These are phyloP conservation scores for Debaryomycetaceae sp. DNA, from an alignment of 1,139 yeast species.

Conservation along the genomic window DNA sequence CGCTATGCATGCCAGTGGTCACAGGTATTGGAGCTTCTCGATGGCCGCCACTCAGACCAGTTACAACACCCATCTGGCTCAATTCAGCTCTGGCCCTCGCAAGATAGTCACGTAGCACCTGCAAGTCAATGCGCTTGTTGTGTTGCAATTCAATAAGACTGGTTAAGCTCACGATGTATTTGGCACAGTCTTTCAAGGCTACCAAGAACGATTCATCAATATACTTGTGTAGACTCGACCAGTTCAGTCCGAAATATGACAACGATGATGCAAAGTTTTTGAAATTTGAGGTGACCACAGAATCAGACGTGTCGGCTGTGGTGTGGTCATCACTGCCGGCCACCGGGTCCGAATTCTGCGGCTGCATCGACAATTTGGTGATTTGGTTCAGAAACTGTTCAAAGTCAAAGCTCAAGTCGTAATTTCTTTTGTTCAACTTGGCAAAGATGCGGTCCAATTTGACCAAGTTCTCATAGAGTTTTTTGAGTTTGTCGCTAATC, in stretches of 20 bases:
- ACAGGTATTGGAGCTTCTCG: slow-evolving; percentile 36
- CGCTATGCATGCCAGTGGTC: slow-evolving; percentile 13
- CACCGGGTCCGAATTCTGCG: slow-evolving; percentile 2
- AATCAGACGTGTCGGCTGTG: slow-evolving; percentile 1
- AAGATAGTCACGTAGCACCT: slow-evolving; percentile 76
- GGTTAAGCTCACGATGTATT: slow-evolving; percentile 74
- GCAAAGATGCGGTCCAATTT: slow-evolving; percentile 77
- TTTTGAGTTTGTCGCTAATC: slow-evolving; percentile 76
- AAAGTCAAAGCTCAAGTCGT: slow-evolving; percentile 69
- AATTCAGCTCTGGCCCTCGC: slow-evolving; percentile 67
- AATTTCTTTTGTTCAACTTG: slow-evolving; percentile 68
- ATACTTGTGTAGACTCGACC: slow-evolving; percentile 47
- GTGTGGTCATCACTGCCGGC: slow-evolving; percentile 6
- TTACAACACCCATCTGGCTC: slow-evolving; percentile 40
- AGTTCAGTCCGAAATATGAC: slow-evolving; percentile 46
- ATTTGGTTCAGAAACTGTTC: slow-evolving; percentile 69
- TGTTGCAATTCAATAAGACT: slow-evolving; percentile 79
- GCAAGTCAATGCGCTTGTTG: slow-evolving; percentile 86
- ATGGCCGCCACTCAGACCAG: slow-evolving; percentile 12
- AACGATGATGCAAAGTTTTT: slow-evolving; percentile 39
- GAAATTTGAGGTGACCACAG: slow-evolving; percentile 25
- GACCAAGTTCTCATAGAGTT: slow-evolving; percentile 74
- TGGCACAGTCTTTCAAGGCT: slow-evolving; percentile 81
- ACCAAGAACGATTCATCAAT: slow-evolving; percentile 81
- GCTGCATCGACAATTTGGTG: slow-evolving; percentile 51